Evolutionary conservation across 768 basidiomycete genomes (phyloP).

Genomic region (Nidularia sp.): DNA sequence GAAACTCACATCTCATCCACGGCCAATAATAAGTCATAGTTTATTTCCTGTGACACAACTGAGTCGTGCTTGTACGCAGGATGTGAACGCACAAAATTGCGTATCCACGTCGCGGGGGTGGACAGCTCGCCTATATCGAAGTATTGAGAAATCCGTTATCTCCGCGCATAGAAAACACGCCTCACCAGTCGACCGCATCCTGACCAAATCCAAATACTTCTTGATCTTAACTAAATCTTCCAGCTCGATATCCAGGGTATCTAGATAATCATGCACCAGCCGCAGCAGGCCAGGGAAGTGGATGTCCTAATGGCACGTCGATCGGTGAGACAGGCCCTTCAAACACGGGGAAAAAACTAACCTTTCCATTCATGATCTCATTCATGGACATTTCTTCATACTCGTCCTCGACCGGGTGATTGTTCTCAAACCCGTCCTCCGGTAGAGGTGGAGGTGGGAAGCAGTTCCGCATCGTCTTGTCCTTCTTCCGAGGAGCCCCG

Average conservation of each 20-base stretch:
- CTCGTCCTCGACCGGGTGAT: constrained; percentile 65
- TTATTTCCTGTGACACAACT: constrained; percentile 87
- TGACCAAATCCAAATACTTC: constrained; percentile 77
- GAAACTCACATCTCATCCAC: constrained; percentile 87
- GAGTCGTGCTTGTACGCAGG: constrained; percentile 92
- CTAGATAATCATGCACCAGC: constrained; percentile 79
- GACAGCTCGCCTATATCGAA: background rate
- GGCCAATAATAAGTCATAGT: constrained; percentile 87
- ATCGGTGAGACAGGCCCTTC: background rate
- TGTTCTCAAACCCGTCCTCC: constrained; percentile 33
- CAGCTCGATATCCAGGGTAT: constrained; percentile 75
- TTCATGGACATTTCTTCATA: constrained; percentile 90
- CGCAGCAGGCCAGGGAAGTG: constrained; percentile 78
- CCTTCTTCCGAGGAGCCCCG: constrained; percentile 40
- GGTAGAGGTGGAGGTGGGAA: constrained; percentile 59
- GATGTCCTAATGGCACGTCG: constrained; percentile 37
- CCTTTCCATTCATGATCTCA: constrained; percentile 95
- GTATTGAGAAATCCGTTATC: background rate
- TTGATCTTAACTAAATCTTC: constrained; percentile 58
- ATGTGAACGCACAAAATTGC: constrained; percentile 86
- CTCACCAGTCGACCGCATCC: constrained; percentile 75
- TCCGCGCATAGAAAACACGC: no score
- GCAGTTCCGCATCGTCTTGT: constrained; percentile 68
- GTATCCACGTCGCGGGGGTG: constrained; percentile 87
- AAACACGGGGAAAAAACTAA: constrained; percentile 17